These are phyloP conservation scores for Calophaca sinica DNA, from an alignment of 306 rosid species.

Conservation along the genomic window DNA sequence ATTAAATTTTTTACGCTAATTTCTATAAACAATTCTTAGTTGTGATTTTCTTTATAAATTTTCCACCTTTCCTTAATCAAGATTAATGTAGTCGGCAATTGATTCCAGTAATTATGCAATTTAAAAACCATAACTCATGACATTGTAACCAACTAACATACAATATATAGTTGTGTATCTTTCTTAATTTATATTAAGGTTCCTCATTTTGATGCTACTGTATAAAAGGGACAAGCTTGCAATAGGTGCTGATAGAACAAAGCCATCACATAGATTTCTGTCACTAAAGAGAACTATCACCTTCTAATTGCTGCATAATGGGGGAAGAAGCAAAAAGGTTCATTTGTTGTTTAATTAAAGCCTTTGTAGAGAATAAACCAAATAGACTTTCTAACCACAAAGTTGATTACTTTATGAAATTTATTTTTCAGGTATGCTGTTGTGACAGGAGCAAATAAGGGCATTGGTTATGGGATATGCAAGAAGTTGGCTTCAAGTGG, in stretches of 20 bases:
- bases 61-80: neutral
- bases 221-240: slow-evolving; percentile 10
- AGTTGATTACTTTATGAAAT: slow-evolving; percentile 16
- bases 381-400: slow-evolving; percentile 7
- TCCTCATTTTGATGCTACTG: slow-evolving; percentile 8
- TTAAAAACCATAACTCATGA: neutral
- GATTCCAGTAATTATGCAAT: slow-evolving; percentile 31
- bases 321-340: slow-evolving; percentile 40
- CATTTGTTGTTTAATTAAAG: neutral
- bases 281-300: neutral
- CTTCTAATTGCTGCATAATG: slow-evolving; percentile 26
- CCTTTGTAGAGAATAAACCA: neutral
- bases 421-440: slow-evolving; percentile 50
- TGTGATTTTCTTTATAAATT: neutral
- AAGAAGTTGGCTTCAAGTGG: slow-evolving; percentile 49
- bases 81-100: slow-evolving; percentile 44
- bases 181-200: neutral
- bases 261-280: neutral
- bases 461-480: slow-evolving; percentile 52
- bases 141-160: slow-evolving; percentile 39
- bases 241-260: neutral
- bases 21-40: neutral
- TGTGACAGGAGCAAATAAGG: slow-evolving; percentile 58
- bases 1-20: slow-evolving; percentile 4
- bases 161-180: neutral